Evolutionary conservation across 1,139 yeast genomes (phyloP).

Genomic region (Debaryomyces sp.): DNA sequence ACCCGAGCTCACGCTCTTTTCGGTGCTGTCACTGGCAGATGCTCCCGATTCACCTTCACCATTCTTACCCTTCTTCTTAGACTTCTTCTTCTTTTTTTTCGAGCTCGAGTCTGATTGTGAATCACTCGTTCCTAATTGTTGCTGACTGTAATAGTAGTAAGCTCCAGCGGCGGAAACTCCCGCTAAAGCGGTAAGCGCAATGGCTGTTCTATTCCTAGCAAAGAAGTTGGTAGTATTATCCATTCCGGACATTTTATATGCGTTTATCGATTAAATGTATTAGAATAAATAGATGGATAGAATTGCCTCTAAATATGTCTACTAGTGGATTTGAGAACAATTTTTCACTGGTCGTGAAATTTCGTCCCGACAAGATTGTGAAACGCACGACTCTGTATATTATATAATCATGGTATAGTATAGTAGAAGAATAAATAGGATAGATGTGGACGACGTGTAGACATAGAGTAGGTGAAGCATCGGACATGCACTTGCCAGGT

Average conservation of each 20-base stretch:
- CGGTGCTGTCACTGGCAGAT: slow-evolving; percentile 15
- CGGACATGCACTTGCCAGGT: too few species aligned
- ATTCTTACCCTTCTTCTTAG: slow-evolving; percentile 33
- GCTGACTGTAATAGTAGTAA: slow-evolving; percentile 51
- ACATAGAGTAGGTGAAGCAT: background rate
- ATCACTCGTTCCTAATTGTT: slow-evolving; percentile 20
- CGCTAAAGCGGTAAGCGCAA: slow-evolving; percentile 60
- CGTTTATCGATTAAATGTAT: background rate
- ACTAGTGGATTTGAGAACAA: slow-evolving; percentile 8
- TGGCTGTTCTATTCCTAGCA: slow-evolving; percentile 59
- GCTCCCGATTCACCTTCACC: slow-evolving; percentile 19
- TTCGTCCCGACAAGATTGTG: slow-evolving; percentile 7
- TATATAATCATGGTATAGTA: slow-evolving; percentile 7
- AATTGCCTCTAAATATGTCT: slow-evolving; percentile 6
- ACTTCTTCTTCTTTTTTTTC: slow-evolving; percentile 41
- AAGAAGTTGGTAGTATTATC: slow-evolving; percentile 38
- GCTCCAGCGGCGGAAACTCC: slow-evolving; percentile 68
- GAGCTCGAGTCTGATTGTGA: slow-evolving; percentile 17
- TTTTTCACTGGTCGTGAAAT: slow-evolving; percentile 22
- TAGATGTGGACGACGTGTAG: background rate
- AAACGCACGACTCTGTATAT: slow-evolving; percentile 1
- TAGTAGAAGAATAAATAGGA: background rate
- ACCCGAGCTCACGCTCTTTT: slow-evolving; percentile 15
- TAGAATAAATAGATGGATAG: slow-evolving; percentile 1
- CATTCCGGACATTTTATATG: slow-evolving; percentile 15